Conservation (phyloP, 2,329 filamentous ascomycete species). For the Exophiala sideris region DNA sequence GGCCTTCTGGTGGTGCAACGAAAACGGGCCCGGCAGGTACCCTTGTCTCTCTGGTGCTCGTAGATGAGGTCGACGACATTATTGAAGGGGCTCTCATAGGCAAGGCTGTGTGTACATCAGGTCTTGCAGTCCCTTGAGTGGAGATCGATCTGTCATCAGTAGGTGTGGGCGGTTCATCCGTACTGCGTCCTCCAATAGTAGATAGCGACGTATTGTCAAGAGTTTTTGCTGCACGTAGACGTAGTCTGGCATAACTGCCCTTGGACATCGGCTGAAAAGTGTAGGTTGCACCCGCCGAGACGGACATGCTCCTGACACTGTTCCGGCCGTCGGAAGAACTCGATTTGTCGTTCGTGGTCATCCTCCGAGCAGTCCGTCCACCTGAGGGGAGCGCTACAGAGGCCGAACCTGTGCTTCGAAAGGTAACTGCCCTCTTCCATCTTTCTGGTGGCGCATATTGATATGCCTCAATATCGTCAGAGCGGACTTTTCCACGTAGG, state of each 20-base stretch:
- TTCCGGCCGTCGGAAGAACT: slow-evolving; percentile 8
- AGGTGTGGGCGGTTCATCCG: neutral
- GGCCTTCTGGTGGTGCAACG: slow-evolving; percentile 34
- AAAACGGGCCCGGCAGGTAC: slow-evolving; percentile 19
- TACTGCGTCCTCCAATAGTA: neutral
- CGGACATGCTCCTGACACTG: slow-evolving; percentile 26
- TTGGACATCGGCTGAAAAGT: slow-evolving; percentile 21
- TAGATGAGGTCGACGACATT: slow-evolving; percentile 19
- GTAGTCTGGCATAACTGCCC: slow-evolving; percentile 20
- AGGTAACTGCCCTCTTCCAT: slow-evolving; percentile 39
- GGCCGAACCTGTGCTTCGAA: slow-evolving; percentile 35
- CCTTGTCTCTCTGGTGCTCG: slow-evolving; percentile 5
- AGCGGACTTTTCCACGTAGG: slow-evolving; percentile 52
- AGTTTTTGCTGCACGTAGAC: slow-evolving; percentile 13
- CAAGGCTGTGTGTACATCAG: neutral
- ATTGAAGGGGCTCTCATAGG: slow-evolving; percentile 13
- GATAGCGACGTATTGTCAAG: slow-evolving; percentile 2
- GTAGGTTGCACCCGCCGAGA: slow-evolving; percentile 15
- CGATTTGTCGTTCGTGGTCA: slow-evolving; percentile 6
- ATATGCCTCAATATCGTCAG: slow-evolving; percentile 55
- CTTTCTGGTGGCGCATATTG: slow-evolving; percentile 59
- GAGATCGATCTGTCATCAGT: slow-evolving; percentile 14
- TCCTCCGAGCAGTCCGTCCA: slow-evolving; percentile 38
- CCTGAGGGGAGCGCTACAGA: slow-evolving; percentile 39
- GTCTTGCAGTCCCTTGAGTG: slow-evolving; percentile 11